Base-by-base conservation (phyloP, 345 rosid species). In the Diplotaxis tenuifolia region DNA sequence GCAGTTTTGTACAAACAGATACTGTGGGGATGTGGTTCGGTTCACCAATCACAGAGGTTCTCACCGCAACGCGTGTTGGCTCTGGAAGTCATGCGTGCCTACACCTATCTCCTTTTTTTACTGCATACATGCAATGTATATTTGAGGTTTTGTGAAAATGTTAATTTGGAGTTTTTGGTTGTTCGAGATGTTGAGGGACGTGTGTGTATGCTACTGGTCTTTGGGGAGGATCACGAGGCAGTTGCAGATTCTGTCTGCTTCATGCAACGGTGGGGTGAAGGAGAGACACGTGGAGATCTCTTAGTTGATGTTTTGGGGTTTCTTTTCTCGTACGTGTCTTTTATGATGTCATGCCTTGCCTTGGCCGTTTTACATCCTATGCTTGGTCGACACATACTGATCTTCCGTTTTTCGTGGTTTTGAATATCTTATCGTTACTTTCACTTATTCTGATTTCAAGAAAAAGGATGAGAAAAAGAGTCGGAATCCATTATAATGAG, bases 51-150 rank as follows among this genome's bases (percentile, higher is more conserved):
- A 65, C 62, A 56, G 57, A 29, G 53, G 36, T 29, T 67, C 32
- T 45, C 73, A 45, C 40, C 20, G 50, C 20, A 84, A 82, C 95
- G 88, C 88, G 93, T 88, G 95, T 86, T 86, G 74, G 10, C 19
- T 54, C 58, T 73, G 86, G 80, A 64, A 71, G 71, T 84, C 93
- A 87, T 89, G 98, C 97, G 89, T 84, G 93, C 79, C 74, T 75
- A 87, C 93, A 93, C 90, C 90, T 85, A 86, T 86, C 87, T 32
- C 32, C 56, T 42, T 74, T 74, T 79, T 77, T n/a, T 45, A 53
- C 65, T 63, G 28, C 80, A 70, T 76, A 40, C 80, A 70, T 76
- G 80, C 80, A 70, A 62, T 76, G 66, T 22, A 54, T 25, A 23
- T 62, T 52, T 59, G 36, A 56, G 56, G 54, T 23, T 45, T 42